Evolutionary conservation across 257 asterid genomes (phyloP).

Genomic region (Phtheirospermum japonicum): DNA sequence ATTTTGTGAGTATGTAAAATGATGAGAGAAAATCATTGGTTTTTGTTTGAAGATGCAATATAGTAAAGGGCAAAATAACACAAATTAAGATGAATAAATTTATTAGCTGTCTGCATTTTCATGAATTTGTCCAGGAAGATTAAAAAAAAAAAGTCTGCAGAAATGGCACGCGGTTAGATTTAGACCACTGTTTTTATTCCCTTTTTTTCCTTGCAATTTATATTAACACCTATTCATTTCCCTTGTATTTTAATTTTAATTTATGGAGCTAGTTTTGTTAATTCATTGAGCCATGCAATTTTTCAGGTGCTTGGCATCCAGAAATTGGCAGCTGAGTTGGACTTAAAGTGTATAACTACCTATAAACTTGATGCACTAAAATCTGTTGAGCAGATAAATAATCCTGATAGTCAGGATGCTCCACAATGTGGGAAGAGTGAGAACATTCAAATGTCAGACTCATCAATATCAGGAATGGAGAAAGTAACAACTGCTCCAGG

Average conservation of each 20-base stretch:
- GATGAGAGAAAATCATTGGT: not conserved
- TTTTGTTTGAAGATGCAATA: not conserved
- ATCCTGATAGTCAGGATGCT: conserved; percentile 39
- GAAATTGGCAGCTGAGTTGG: conserved; percentile 85
- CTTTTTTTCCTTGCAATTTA: too few species aligned
- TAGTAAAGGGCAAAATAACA: too few species aligned
- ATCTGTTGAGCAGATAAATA: conserved; percentile 49
- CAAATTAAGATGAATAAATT: too few species aligned
- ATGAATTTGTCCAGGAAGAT: too few species aligned
- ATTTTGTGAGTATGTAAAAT: conserved; percentile 23
- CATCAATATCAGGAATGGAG: conserved; percentile 22
- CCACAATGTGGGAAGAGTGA: conserved; percentile 31
- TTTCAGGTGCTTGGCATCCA: conserved; percentile 80
- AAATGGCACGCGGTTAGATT: too few species aligned
- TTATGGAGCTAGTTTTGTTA: conserved; percentile 1
- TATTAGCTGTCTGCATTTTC: too few species aligned
- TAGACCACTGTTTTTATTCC: too few species aligned
- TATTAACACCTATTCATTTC: not conserved
- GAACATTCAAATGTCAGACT: conserved; percentile 31
- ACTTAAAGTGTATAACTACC: conserved; percentile 68
- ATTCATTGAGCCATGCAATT: conserved; percentile 11
- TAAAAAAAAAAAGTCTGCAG: too few species aligned
- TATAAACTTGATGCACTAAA: conserved; percentile 86
- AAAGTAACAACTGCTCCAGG: conserved; percentile 31
- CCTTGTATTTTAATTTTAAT: not conserved